A percentile compares a stretch with the other conserved stretches of the same genome.
phyloP scores from a whole-genome alignment of 345 rosid species.

The Boechera stricta region DNA sequence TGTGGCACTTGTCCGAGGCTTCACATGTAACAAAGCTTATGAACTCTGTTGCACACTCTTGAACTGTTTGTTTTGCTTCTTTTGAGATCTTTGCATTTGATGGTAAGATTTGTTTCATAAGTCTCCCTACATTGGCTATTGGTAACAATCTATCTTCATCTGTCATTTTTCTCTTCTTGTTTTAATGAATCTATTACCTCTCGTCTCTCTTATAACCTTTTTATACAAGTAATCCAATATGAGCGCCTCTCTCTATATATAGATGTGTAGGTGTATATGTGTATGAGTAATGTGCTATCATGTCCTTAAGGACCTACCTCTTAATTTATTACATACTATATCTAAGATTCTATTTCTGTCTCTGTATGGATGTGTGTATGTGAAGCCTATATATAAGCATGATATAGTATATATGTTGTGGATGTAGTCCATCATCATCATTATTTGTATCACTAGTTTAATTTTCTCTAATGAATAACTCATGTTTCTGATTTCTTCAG shows the following conservation, averaged over 20 bases:
- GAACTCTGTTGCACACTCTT: constrained; percentile 88
- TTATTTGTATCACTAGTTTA: constrained; percentile 8
- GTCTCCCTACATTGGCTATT: constrained; percentile 76
- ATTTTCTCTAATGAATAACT: not conserved
- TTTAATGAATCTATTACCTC: not conserved
- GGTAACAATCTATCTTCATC: constrained; percentile 76
- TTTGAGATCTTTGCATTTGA: constrained; percentile 79
- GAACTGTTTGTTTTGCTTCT: constrained; percentile 82
- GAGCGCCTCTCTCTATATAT: constrained; percentile 32
- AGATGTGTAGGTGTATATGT: constrained; percentile 14
- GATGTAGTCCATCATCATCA: constrained; percentile 17
- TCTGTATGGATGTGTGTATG: constrained; percentile 33
- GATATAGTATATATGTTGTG: constrained; percentile 4
- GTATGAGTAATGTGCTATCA: constrained; percentile 14
- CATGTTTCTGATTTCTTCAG: not conserved
- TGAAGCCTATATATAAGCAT: constrained; percentile 19
- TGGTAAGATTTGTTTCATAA: constrained; percentile 81
- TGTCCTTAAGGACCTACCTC: constrained; percentile 30
- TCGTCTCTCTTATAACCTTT: constrained; percentile 42
- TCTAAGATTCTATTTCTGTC: constrained; percentile 36
- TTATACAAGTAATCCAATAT: constrained; percentile 39
- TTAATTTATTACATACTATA: constrained; percentile 35
- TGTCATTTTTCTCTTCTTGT: constrained; percentile 47
- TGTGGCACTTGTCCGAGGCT: constrained; percentile 83
- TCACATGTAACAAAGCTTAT: constrained; percentile 84